phyloP scores from a whole-genome alignment of 805 yeast species.

The Blastobotrys robertii region DNA sequence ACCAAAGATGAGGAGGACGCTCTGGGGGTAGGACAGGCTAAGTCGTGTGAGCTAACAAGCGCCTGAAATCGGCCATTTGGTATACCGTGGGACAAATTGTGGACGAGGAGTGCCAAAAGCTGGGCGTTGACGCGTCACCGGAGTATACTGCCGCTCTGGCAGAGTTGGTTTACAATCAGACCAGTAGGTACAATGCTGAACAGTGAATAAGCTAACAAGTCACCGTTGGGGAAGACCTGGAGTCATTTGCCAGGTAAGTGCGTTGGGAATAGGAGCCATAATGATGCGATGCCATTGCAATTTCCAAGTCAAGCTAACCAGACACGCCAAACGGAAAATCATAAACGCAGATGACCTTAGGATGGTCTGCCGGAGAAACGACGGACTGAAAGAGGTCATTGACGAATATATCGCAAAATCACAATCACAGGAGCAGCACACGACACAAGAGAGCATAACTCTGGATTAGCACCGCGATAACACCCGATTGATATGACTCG shows the following conservation, averaged over 20 bases:
- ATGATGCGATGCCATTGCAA: no score
- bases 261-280: background rate
- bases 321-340: slow-evolving; percentile 24
- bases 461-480: no score
- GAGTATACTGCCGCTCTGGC: slow-evolving; percentile 26
- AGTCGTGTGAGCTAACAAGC: slow-evolving; percentile 2
- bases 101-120: slow-evolving; percentile 20
- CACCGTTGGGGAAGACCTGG: slow-evolving; percentile 22
- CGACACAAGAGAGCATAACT: no score
- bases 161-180: slow-evolving; percentile 25
- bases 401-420: slow-evolving; percentile 12
- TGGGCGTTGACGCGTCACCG: slow-evolving; percentile 21
- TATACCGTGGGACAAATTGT: slow-evolving; percentile 22
- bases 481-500: no score
- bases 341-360: slow-evolving; percentile 21
- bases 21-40: slow-evolving; percentile 3
- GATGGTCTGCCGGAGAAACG: slow-evolving; percentile 25
- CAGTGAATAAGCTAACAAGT: slow-evolving; percentile 11
- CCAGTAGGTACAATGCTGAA: slow-evolving; percentile 12
- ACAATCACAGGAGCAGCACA: background rate
- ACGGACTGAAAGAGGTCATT: slow-evolving; percentile 18
- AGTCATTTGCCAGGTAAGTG: slow-evolving; percentile 23
- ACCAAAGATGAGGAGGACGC: background rate
- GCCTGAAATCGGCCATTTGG: slow-evolving; percentile 24
- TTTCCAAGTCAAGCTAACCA: slow-evolving; percentile 4